Percentiles rank a stretch among this genome's conserved stretches.
phyloP scores from a whole-genome alignment of 345 rosid species.

The Camelina laxa region DNA sequence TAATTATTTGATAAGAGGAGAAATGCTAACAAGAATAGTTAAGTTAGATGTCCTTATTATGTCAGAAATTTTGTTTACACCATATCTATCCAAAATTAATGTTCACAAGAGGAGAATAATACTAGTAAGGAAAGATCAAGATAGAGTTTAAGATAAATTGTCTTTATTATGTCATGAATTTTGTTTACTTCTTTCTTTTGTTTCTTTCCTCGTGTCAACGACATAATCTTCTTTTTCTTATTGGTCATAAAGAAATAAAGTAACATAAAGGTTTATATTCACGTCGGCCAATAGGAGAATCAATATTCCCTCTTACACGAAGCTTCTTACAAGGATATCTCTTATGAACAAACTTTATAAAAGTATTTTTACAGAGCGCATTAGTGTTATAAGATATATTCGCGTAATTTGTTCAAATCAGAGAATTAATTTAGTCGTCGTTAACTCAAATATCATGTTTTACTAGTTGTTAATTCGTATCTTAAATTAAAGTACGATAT shows the following conservation, averaged over 20 bases:
- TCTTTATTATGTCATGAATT: background rate
- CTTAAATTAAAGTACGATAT: too few species aligned
- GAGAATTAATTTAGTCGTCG: background rate
- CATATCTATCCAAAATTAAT: background rate
- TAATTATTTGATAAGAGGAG: background rate
- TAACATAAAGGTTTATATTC: constrained; percentile 5
- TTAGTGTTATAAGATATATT: background rate
- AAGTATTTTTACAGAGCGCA: background rate
- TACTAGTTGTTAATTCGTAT: too few species aligned
- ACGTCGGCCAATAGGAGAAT: constrained; percentile 18
- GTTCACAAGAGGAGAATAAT: background rate
- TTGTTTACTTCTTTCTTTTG: background rate
- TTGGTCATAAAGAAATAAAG: constrained; percentile 13
- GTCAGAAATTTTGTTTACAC: background rate
- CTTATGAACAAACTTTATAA: background rate
- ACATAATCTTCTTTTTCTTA: constrained; percentile 10
- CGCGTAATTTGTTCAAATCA: background rate
- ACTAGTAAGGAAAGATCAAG: background rate
- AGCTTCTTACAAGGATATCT: background rate
- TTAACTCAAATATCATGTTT: background rate
- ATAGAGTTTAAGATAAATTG: background rate
- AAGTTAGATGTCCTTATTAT: background rate
- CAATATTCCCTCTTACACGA: constrained; percentile 3
- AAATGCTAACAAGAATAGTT: background rate
- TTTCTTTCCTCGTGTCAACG: constrained; percentile 28